These are phyloP conservation scores for Botryobasidium botryosum DNA, from an alignment of 768 basidiomycete genomes.

Conservation along the genomic window DNA sequence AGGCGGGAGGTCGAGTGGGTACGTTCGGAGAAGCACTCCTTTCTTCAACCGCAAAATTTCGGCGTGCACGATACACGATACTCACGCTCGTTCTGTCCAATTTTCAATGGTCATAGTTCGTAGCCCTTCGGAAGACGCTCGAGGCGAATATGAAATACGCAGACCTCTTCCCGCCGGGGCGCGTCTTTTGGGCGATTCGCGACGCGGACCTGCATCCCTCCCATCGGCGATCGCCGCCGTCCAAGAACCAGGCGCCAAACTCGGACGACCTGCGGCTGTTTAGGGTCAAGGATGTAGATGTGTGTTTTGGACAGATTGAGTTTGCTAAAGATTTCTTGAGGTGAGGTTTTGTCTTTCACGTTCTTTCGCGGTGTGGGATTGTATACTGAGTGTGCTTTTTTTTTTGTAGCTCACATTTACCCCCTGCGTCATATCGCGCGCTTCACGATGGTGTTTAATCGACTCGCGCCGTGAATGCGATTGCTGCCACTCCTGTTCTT, in stretches of 20 bases:
- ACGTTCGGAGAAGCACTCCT: too few species aligned
- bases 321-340: conserved; percentile 70
- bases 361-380: too few species aligned
- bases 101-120: conserved; percentile 41
- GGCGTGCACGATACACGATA: background rate
- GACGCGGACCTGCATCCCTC: conserved; percentile 50
- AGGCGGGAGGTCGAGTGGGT: conserved; percentile 17
- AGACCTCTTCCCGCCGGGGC: conserved; percentile 59
- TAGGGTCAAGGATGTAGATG: conserved; percentile 59
- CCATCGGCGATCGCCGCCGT: conserved; percentile 24
- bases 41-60: too few species aligned
- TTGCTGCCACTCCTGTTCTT: too few species aligned
- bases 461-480: too few species aligned
- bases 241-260: conserved; percentile 9
- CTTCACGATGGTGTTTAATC: too few species aligned
- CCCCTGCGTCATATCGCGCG: too few species aligned
- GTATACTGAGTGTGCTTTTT: too few species aligned
- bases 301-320: conserved; percentile 63
- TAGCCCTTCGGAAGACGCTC: conserved; percentile 64
- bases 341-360: too few species aligned
- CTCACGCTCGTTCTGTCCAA: too few species aligned
- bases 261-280: conserved; percentile 46
- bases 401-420: too few species aligned
- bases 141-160: conserved; percentile 67
- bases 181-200: conserved; percentile 63